Conservation (phyloP, 495 filamentous ascomycete genomes). For the Talaromyces borbonicus region DNA sequence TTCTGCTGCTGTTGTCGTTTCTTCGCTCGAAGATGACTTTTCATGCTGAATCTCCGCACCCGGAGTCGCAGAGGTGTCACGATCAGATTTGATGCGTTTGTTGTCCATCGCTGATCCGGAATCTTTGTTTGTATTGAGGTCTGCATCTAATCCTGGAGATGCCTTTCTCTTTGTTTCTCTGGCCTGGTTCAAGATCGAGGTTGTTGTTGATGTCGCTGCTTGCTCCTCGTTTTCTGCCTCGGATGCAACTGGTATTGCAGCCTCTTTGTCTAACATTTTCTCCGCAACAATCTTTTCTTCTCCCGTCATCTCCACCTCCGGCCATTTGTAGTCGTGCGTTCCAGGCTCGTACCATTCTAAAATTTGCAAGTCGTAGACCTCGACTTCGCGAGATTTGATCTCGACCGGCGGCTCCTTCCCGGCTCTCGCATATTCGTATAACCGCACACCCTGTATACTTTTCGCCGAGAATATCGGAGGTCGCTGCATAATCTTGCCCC, state of each 20-base stretch:
- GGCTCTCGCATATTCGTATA: constrained; percentile 92
- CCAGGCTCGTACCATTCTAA: constrained; percentile 83
- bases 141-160: not conserved
- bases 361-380: constrained; percentile 64
- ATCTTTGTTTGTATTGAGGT: not conserved
- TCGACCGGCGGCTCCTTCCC: constrained; percentile 75
- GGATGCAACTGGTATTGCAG: constrained; percentile 14
- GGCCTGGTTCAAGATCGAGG: not conserved
- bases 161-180: constrained; percentile 11
- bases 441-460: constrained; percentile 76
- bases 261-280: constrained; percentile 47
- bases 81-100: not conserved
- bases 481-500: constrained; percentile 81
- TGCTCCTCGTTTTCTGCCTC: constrained; percentile 15
- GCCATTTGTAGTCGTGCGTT: constrained; percentile 61
- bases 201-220: not conserved
- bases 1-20: constrained; percentile 8
- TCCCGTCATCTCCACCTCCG: constrained; percentile 58
- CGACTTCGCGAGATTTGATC: constrained; percentile 70
- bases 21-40: constrained; percentile 1
- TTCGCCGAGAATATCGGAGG: constrained; percentile 91
- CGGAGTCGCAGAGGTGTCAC: constrained; percentile 2
- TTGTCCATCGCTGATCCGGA: not conserved
- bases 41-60: constrained; percentile 26
- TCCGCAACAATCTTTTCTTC: constrained; percentile 66